Evolutionary conservation across 306 rosid species (phyloP).

Genomic region (cucumber (Cucumis sativus)): DNA sequence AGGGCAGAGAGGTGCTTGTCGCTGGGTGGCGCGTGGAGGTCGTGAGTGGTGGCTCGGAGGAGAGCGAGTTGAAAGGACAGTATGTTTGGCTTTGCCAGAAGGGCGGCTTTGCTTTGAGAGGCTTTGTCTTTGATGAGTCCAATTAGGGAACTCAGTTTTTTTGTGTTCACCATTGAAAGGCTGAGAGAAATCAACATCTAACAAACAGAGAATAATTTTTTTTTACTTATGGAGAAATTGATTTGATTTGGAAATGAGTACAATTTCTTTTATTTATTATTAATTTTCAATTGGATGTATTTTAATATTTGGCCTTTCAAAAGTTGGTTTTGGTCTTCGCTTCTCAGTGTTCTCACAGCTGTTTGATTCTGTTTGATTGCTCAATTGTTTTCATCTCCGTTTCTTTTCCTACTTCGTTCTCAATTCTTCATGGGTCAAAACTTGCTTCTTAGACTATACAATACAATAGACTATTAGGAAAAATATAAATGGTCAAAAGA

Average conservation of each 20-base stretch:
- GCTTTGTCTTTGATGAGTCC: constrained; percentile 79
- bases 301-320: no score
- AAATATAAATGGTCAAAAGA: no score
- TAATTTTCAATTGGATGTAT: no score
- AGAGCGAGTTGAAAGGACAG: constrained; percentile 36
- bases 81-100: constrained; percentile 33
- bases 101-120: constrained; percentile 64
- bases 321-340: no score
- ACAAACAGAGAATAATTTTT: not conserved
- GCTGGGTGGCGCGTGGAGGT: constrained; percentile 42
- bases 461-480: no score
- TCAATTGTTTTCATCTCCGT: no score
- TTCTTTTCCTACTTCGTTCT: no score
- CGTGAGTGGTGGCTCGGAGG: constrained; percentile 76
- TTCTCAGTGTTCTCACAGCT: no score
- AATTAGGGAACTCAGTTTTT: constrained; percentile 31
- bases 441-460: no score
- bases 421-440: no score
- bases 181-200: not conserved
- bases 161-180: constrained; percentile 19
- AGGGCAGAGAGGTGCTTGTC: constrained; percentile 37
- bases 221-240: not conserved
- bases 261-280: no score
- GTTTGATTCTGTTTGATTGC: no score
- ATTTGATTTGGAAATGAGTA: not conserved